Evolutionary conservation across 2,329 filamentous ascomycete species (phyloP).

Genomic region (Metarhizium rileyi): DNA sequence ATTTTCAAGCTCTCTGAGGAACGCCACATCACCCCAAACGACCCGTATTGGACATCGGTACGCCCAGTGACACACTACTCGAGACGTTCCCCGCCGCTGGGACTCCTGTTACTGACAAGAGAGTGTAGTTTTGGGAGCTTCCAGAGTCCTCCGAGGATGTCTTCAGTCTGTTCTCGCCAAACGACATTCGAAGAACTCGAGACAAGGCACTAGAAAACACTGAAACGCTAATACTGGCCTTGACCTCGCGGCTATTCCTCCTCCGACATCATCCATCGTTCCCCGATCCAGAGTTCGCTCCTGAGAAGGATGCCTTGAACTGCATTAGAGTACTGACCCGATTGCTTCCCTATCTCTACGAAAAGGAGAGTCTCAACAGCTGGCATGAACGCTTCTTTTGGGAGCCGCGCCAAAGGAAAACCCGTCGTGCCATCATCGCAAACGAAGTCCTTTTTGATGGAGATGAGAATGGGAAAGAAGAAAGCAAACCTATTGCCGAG

Average conservation of each 20-base stretch:
- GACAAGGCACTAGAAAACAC: constrained; percentile 80
- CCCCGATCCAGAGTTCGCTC: constrained; percentile 75
- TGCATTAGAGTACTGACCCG: constrained; percentile 87
- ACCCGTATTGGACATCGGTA: constrained; percentile 89
- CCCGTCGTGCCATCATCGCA: constrained; percentile 53
- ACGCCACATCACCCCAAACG: constrained; percentile 74
- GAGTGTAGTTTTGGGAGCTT: constrained; percentile 84
- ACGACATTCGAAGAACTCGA: constrained; percentile 78
- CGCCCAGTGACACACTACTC: constrained; percentile 25
- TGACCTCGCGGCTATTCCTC: constrained; percentile 73
- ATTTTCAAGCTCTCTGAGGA: constrained; percentile 96
- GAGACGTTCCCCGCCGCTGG: neutral
- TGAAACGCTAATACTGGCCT: constrained; percentile 75
- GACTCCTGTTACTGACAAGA: constrained; percentile 1
- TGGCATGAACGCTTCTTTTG: constrained; percentile 97
- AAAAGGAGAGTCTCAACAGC: constrained; percentile 66
- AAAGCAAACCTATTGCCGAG: constrained; percentile 36
- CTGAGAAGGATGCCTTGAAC: constrained; percentile 83
- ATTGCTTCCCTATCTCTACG: constrained; percentile 83
- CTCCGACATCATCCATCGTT: constrained; percentile 86
- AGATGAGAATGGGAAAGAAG: constrained; percentile 44
- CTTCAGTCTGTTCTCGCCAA: constrained; percentile 87
- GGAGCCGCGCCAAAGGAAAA: constrained; percentile 63
- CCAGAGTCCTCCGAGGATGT: constrained; percentile 93
- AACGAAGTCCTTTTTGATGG: constrained; percentile 82